Evolutionary conservation across 2,329 filamentous ascomycete genomes (phyloP), one percentile per base, ranked within the genome.

Genomic region (Simplicillium aogashimaense): DNA sequence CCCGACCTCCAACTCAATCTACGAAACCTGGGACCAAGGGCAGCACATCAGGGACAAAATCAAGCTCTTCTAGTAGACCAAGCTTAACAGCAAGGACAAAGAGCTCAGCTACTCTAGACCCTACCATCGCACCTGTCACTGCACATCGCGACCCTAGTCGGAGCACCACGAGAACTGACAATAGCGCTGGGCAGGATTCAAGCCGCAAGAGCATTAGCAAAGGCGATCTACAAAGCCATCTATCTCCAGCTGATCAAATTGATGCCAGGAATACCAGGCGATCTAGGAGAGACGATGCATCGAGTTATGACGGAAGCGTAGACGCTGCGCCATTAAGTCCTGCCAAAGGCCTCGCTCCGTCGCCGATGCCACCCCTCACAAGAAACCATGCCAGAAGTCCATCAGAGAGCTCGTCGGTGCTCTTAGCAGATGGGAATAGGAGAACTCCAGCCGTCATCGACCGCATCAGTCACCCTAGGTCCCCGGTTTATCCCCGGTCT

Each of bases 371-470:
- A 3, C 47, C 58, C 7, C 44, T 63, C 4, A 64, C 67, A 38
- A 58, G 57, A 9, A 51, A 54, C 8, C 56, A 57, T 44, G 47
- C 50, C n/a, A 54, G 59, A 30, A 61, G 50, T 17, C 49, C 53
- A 14, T 65, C 63, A 8, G 49, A 50, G 2, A 48, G 53, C 12
- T 61, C 64, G 4, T 59, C 60, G 4, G 44, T 64, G 39, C 43
- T 63, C 8, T 57, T 57, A 3, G 58, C 60, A 2, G 56, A 61
- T 20, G 65, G 68, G 7, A 49, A 60, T 30, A 53, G 62, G 46
- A 56, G 69, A 54, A 58, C 66, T 44, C 63, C 77, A 1, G 64
- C 67, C 3, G 67, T 76, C 4, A 75, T 77, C 41, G 67, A 74
- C 48, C 70, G 70, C n/a, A 73, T 77, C 36, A 71, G 63, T 44